phyloP scores from a whole-genome alignment of 169 alveolate genomes.

The Eimeria maxima region DNA sequence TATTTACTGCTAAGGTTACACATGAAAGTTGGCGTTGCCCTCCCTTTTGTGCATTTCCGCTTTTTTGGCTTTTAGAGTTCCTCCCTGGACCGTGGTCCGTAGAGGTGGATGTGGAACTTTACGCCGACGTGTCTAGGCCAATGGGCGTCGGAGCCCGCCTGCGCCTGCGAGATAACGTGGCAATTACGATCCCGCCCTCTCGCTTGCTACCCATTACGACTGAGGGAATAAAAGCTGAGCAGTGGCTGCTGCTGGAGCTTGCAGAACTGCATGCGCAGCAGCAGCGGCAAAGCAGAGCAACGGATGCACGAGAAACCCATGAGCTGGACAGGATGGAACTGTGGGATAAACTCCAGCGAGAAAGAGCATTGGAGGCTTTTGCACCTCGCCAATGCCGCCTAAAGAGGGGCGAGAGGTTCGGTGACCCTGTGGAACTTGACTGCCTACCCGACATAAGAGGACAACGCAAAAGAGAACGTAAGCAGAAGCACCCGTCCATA shows the following conservation, averaged over 20 bases:
- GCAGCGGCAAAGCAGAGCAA: not conserved
- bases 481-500: not conserved
- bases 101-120: slow-evolving; percentile 52
- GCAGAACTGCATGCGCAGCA: slow-evolving; percentile 33
- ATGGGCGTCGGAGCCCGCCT: slow-evolving; percentile 73
- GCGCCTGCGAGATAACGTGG: slow-evolving; percentile 32
- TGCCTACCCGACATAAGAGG: slow-evolving; percentile 7
- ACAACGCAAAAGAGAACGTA: not conserved
- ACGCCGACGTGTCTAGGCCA: slow-evolving; percentile 5
- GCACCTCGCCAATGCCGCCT: slow-evolving; percentile 38
- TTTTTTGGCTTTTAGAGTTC: slow-evolving; percentile 2
- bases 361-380: not conserved
- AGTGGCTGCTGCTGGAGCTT: slow-evolving; percentile 64
- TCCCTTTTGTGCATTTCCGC: not conserved
- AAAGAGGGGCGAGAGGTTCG: slow-evolving; percentile 8
- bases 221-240: not conserved
- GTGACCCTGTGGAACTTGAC: slow-evolving; percentile 51
- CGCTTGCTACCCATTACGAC: slow-evolving; percentile 32
- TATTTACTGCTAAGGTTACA: not conserved
- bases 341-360: slow-evolving; percentile 30
- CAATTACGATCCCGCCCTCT: slow-evolving; percentile 50
- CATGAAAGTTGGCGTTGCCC: not conserved
- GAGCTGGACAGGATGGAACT: not conserved
- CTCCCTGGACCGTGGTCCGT: slow-evolving; percentile 69
- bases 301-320: not conserved